Percentiles rank a stretch among this genome's conserved stretches.
phyloP scores from a whole-genome alignment of 1,284 basidiomycete genomes.

The Volvariella surrecta region DNA sequence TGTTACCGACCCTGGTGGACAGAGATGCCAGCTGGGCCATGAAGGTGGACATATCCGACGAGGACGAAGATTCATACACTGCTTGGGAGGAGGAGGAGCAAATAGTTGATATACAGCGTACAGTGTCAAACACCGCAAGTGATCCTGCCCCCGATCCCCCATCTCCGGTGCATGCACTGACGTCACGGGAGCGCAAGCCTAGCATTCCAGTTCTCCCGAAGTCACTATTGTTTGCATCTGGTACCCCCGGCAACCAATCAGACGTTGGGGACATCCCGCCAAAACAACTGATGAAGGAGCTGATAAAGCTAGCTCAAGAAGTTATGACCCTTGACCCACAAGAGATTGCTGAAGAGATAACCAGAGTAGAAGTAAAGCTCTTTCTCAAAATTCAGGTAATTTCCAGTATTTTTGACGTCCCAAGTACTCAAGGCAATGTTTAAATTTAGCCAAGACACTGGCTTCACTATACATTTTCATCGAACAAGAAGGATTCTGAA shows the following conservation, averaged over 20 bases:
- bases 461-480: slow-evolving; percentile 64
- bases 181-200: slow-evolving; percentile 49
- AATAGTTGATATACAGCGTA: slow-evolving; percentile 12
- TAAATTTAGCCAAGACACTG: slow-evolving; percentile 63
- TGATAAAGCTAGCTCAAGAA: slow-evolving; percentile 45
- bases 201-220: slow-evolving; percentile 44
- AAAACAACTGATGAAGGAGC: slow-evolving; percentile 55
- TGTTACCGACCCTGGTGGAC: slow-evolving; percentile 50
- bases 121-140: slow-evolving; percentile 12
- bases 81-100: slow-evolving; percentile 42
- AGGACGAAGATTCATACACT: slow-evolving; percentile 53
- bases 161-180: slow-evolving; percentile 9
- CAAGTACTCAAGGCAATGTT: slow-evolving; percentile 3
- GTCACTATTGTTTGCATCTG: slow-evolving; percentile 21
- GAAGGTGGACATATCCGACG: slow-evolving; percentile 51
- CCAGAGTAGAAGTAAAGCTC: slow-evolving; percentile 49
- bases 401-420: slow-evolving; percentile 4
- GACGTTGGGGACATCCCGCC: slow-evolving; percentile 23
- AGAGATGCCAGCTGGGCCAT: slow-evolving; percentile 63
- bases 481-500: slow-evolving; percentile 52
- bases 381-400: slow-evolving; percentile 66
- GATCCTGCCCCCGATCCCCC: slow-evolving; percentile 6
- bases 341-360: slow-evolving; percentile 73
- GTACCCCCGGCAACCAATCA: slow-evolving; percentile 15
- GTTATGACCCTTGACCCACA: slow-evolving; percentile 46